Evolutionary conservation across 1,284 basidiomycete genomes (phyloP).

Genomic region (Inonotus hispidus): DNA sequence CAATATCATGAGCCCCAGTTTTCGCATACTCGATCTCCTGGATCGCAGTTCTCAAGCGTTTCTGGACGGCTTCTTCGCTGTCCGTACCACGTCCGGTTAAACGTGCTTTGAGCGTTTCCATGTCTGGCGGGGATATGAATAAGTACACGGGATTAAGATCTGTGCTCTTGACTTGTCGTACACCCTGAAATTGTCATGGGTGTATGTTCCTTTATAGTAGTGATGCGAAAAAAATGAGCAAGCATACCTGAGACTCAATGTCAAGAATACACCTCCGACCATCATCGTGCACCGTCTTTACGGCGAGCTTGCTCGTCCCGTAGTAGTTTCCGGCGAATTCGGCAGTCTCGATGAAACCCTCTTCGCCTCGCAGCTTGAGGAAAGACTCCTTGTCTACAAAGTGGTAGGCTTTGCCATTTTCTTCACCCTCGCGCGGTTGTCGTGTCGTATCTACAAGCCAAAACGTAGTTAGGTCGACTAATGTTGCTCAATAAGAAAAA

Average conservation of each 20-base stretch:
- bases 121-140: constrained; percentile 88
- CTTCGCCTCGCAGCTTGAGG: constrained; percentile 51
- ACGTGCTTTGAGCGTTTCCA: constrained; percentile 61
- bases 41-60: constrained; percentile 76
- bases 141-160: constrained; percentile 83
- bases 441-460: constrained; percentile 83
- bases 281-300: constrained; percentile 47
- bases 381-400: constrained; percentile 63
- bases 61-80: constrained; percentile 64
- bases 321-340: constrained; percentile 92
- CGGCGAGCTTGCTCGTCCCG: constrained; percentile 81
- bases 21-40: constrained; percentile 87
- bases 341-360: constrained; percentile 74
- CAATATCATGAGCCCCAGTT: constrained; percentile 70
- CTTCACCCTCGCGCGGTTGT: constrained; percentile 77
- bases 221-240: neutral
- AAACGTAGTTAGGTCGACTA: too few relatives aligned
- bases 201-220: neutral
- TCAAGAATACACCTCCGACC: constrained; percentile 88
- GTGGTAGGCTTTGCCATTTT: constrained; percentile 76
- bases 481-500: too few relatives aligned
- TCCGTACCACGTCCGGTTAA: constrained; percentile 85
- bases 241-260: constrained; percentile 87
- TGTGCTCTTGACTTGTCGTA: constrained; percentile 81
- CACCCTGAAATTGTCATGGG: constrained; percentile 53